These are phyloP conservation scores for Blastobotrys persicus DNA, from an alignment of 1,139 yeast species.

Conservation along the genomic window DNA sequence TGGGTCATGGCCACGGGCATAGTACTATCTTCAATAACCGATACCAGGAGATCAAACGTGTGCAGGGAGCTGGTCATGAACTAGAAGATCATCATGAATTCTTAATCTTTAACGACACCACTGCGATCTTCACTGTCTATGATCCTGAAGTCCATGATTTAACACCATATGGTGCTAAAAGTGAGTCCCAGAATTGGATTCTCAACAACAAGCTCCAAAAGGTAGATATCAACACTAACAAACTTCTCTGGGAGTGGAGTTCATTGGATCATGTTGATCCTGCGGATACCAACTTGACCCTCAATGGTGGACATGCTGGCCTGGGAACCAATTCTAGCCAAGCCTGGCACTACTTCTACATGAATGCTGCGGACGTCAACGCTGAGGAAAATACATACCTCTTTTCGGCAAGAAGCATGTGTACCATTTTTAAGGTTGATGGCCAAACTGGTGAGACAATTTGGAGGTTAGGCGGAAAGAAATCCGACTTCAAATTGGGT, in stretches of 20 bases:
- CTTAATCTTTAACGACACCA: conserved; percentile 13
- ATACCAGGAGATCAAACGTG: conserved; percentile 15
- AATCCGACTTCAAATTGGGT: conserved; percentile 2
- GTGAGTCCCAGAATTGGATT: conserved; percentile 8
- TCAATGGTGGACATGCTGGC: conserved; percentile 35
- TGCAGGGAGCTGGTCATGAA: conserved; percentile 18
- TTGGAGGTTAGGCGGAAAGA: conserved; percentile 27
- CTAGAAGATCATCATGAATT: conserved; percentile 20
- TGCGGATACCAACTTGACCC: neutral
- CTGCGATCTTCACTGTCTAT: conserved; percentile 18
- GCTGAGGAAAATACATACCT: conserved; percentile 41
- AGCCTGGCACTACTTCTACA: conserved; percentile 47
- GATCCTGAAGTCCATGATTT: conserved; percentile 18
- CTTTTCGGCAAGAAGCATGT: conserved; percentile 41
- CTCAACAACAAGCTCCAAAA: conserved; percentile 26
- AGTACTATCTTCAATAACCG: conserved; percentile 17
- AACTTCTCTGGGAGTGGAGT: conserved; percentile 43
- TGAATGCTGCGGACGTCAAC: conserved; percentile 42
- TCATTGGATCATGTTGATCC: conserved; percentile 39
- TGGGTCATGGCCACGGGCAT: conserved; percentile 21
- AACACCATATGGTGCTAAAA: conserved; percentile 4
- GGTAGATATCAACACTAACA: conserved; percentile 40
- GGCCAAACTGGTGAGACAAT: conserved; percentile 42
- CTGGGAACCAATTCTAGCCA: conserved; percentile 39
- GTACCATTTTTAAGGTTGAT: conserved; percentile 39